Conservation (phyloP, 371 early-diverging fungal species). For the Circinella umbellata region DNA sequence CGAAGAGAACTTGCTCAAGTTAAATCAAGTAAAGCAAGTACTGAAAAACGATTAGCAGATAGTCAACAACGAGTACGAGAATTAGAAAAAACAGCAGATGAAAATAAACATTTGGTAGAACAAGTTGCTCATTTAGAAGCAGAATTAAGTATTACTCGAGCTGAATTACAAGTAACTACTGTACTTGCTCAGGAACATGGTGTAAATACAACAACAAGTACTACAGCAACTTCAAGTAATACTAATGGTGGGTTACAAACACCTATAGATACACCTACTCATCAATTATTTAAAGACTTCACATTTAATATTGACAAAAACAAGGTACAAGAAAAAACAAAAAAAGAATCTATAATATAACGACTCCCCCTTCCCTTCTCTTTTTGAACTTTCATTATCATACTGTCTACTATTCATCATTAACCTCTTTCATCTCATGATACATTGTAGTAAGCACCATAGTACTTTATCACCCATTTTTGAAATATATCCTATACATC, state of each 20-base stretch:
- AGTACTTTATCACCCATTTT: too few species aligned
- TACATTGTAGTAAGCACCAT: too few species aligned
- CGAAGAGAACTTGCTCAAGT: conserved; percentile 21
- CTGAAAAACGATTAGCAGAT: conserved; percentile 17
- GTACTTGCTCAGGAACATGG: conserved; percentile 22
- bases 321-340: background rate
- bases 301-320: background rate
- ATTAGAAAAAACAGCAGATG: conserved; percentile 27
- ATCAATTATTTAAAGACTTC: background rate
- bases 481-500: too few species aligned
- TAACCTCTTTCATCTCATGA: too few species aligned
- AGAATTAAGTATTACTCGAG: conserved; percentile 41
- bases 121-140: conserved; percentile 44
- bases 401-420: too few species aligned
- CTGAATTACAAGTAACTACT: conserved; percentile 38
- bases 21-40: conserved; percentile 20
- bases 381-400: too few species aligned
- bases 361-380: too few species aligned
- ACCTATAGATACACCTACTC: conserved; percentile 2
- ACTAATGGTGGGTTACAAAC: background rate
- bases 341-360: background rate
- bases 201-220: background rate
- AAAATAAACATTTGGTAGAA: conserved; percentile 31
- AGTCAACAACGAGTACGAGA: conserved; percentile 21
- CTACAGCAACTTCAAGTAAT: background rate